These are phyloP conservation scores for Lecanicillium sp. DNA, from an alignment of 2,329 filamentous ascomycete genomes.

Conservation along the genomic window DNA sequence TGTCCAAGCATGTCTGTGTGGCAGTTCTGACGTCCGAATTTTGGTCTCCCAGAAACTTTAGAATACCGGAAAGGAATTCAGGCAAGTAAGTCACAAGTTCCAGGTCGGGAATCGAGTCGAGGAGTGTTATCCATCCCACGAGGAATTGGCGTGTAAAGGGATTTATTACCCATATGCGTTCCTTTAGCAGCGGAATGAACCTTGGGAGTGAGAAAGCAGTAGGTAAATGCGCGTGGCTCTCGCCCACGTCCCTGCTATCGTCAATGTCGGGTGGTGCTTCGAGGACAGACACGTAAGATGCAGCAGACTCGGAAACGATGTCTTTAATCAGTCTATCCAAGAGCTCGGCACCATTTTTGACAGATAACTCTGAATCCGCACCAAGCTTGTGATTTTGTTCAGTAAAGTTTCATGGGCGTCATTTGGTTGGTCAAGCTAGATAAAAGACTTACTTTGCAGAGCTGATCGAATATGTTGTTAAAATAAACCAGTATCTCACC, in stretches of 20 bases:
- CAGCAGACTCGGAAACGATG: constrained; percentile 89
- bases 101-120: constrained; percentile 94
- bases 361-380: constrained; percentile 90
- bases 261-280: constrained; percentile 45
- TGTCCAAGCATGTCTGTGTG: constrained; percentile 80
- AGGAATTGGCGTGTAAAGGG: constrained; percentile 92
- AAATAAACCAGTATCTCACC: constrained; percentile 96
- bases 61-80: constrained; percentile 79
- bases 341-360: constrained; percentile 95
- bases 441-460: constrained; percentile 67
- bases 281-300: constrained; percentile 87
- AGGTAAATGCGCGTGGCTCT: constrained; percentile 45
- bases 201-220: constrained; percentile 86
- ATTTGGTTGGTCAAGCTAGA: no score
- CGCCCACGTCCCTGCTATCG: constrained; percentile 37
- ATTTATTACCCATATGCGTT: constrained; percentile 89
- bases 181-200: constrained; percentile 89
- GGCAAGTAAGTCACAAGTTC: constrained; percentile 90
- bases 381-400: constrained; percentile 54
- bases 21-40: constrained; percentile 93
- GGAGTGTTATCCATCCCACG: constrained; percentile 88
- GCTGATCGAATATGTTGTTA: constrained; percentile 94
- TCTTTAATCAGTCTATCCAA: constrained; percentile 93
- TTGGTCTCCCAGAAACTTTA: constrained; percentile 86
- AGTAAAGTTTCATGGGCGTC: no score